Conservation (phyloP, 1,139 yeast species). For the Suhomyces bolitotheri region DNA sequence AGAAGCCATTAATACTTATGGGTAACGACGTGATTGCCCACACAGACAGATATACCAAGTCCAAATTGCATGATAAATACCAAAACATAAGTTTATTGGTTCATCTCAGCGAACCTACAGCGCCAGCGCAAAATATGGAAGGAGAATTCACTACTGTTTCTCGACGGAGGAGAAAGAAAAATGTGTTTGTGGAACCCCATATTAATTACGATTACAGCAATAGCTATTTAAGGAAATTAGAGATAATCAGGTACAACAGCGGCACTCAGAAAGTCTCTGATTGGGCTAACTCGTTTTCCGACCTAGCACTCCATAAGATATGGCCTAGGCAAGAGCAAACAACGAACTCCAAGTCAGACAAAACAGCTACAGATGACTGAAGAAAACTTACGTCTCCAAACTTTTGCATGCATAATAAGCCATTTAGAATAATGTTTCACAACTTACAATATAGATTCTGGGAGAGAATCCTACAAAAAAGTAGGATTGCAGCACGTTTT, state of each 20-base stretch:
- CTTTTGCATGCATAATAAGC: too few species aligned
- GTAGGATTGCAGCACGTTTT: too few species aligned
- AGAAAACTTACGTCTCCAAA: too few species aligned
- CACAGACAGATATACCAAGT: slow-evolving; percentile 50
- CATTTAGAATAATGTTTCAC: too few species aligned
- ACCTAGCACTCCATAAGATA: slow-evolving; percentile 44
- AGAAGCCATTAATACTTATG: slow-evolving; percentile 38
- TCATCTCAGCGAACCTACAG: slow-evolving; percentile 19
- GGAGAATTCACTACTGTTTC: slow-evolving; percentile 34
- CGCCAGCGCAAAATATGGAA: slow-evolving; percentile 5
- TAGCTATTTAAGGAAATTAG: slow-evolving; percentile 33
- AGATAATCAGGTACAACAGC: slow-evolving; percentile 19
- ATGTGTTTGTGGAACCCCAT: slow-evolving; percentile 29
- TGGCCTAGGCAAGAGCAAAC: slow-evolving; percentile 1
- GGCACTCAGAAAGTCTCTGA: slow-evolving; percentile 27
- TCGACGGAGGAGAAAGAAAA: slow-evolving; percentile 27
- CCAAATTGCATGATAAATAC: slow-evolving; percentile 41
- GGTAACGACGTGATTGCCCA: slow-evolving; percentile 54
- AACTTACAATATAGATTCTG: neutral
- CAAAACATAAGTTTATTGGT: slow-evolving; percentile 44
- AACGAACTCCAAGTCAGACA: too few species aligned
- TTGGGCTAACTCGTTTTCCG: slow-evolving; percentile 59
- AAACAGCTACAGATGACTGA: too few species aligned
- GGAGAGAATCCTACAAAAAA: too few species aligned
- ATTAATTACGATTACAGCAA: slow-evolving; percentile 37